Base-by-base conservation (phyloP, 2,329 filamentous ascomycete species). In the Teratosphaeria zuluensis region DNA sequence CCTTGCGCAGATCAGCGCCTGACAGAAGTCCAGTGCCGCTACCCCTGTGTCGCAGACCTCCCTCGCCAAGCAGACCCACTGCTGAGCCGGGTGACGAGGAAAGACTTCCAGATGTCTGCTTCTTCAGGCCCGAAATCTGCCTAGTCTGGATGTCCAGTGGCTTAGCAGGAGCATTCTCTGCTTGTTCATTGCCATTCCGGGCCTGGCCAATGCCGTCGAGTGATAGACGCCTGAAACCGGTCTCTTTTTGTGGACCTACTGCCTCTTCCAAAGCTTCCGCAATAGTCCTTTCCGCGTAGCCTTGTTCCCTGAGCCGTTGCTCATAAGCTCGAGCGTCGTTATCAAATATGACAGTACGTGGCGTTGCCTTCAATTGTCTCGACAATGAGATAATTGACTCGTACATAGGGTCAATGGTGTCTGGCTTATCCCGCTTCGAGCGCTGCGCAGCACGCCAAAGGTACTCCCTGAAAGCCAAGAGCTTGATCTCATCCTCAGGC, bases 321-420 rank as follows among this genome's bases (percentile, higher is more conserved):
- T 76, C 73, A 51, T 78, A 75, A 9, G 84, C 74, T 8, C 83
- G 77, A 48, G 80, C 80, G 46, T 84, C 83, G 58, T 92, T 90
- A 64, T 96, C 91, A 68, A 97, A 97, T 69, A 97, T 88, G 1
- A 99, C 87, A 0, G 90, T 97, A 69, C 96, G 90, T 2, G 89
- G 88, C 1, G 86, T 88, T 33, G 96, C 84, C 12, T 86, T 85
- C 56, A 95, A 77, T 28, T 55, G 31, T 48, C 85, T 85, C 62
- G 88, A 87, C 28, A 97, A 75, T 0, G 85, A 81, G 6, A 97
- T 81, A 12, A 96, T 84, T 56, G 82, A 82, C 64, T 88, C 89
- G 61, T 89, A 79, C 2, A 72, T 67, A 2, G 65, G 64, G 52
- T 64, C 72, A 58, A 61, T 77, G 69, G 11, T 6, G 5, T 63